A percentile compares a stretch with the other conserved stretches of the same genome.
phyloP scores from a whole-genome alignment of 441 rosid genomes.

The Arabidopsis lyrata region DNA sequence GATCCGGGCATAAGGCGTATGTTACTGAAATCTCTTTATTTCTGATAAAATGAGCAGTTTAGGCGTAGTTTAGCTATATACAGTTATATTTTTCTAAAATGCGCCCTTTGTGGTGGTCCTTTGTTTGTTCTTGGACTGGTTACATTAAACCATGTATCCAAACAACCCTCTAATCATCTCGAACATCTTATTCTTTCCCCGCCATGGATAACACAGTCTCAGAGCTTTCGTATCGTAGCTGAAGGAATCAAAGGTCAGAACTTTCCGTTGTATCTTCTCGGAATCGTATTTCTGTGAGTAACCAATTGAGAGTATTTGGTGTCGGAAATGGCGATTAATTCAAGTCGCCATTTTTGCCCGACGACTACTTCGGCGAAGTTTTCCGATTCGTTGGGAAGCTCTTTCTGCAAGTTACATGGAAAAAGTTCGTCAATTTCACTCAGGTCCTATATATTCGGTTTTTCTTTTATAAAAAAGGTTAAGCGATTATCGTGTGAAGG shows the following conservation, averaged over 20 bases:
- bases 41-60: not conserved
- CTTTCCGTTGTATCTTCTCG: not conserved
- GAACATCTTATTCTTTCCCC: slow-evolving; percentile 37
- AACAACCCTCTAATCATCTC: slow-evolving; percentile 34
- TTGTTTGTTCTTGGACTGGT: slow-evolving; percentile 13
- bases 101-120: not conserved
- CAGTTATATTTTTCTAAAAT: not conserved
- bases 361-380: slow-evolving; percentile 16
- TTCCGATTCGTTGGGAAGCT: slow-evolving; percentile 61
- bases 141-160: slow-evolving; percentile 24
- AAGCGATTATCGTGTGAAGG: slow-evolving; percentile 42
- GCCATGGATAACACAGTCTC: slow-evolving; percentile 47
- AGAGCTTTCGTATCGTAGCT: slow-evolving; percentile 9
- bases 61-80: not conserved
- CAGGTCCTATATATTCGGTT: slow-evolving; percentile 38
- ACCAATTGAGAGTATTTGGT: slow-evolving; percentile 16
- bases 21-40: slow-evolving; percentile 1
- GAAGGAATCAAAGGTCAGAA: slow-evolving; percentile 19
- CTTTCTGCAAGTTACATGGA: slow-evolving; percentile 57
- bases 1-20: slow-evolving; percentile 15
- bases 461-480: slow-evolving; percentile 19
- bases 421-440: slow-evolving; percentile 44
- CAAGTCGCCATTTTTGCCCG: slow-evolving; percentile 63
- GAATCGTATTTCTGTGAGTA: not conserved
- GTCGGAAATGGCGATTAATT: slow-evolving; percentile 57